These are phyloP conservation scores for Medicago lupulina DNA, from an alignment of 306 rosid species.

Conservation along the genomic window DNA sequence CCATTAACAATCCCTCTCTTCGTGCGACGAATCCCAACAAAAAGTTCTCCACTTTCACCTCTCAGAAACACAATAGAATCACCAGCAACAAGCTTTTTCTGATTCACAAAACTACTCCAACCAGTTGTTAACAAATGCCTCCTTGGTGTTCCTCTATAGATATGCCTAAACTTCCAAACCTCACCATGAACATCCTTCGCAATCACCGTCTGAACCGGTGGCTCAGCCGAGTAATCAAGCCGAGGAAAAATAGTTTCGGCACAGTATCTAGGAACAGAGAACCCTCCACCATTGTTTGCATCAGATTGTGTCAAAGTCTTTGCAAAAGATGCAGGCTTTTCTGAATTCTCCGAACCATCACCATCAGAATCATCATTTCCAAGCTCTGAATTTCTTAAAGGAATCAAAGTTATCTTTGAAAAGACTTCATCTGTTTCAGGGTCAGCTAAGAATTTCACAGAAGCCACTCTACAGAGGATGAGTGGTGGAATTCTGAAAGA, in stretches of 20 bases:
- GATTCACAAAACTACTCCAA: conserved; percentile 96
- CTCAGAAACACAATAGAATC: conserved; percentile 91
- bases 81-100: conserved; percentile 95
- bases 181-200: conserved; percentile 95
- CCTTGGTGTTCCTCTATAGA: conserved; percentile 93
- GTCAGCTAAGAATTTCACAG: conserved; percentile 82
- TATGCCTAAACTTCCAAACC: conserved; percentile 92
- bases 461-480: conserved; percentile 71
- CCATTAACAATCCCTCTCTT: conserved; percentile 67
- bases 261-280: conserved; percentile 95
- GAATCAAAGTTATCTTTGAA: conserved; percentile 59
- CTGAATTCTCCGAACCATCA: conserved; percentile 55
- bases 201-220: conserved; percentile 91
- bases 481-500: conserved; percentile 64
- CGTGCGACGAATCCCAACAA: conserved; percentile 85
- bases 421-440: conserved; percentile 89
- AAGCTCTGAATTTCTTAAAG: conserved; percentile 54
- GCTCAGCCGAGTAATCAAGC: conserved; percentile 90
- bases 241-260: conserved; percentile 94
- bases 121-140: conserved; percentile 94
- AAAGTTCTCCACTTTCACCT: conserved; percentile 78
- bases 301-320: conserved; percentile 96
- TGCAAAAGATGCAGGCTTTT: conserved; percentile 86
- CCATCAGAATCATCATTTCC: conserved; percentile 47
- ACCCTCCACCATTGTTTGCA: conserved; percentile 98